Percentiles rank a stretch among this genome's conserved stretches.
Evolutionary conservation across 2,329 filamentous ascomycete genomes (phyloP).

Genomic region (Xylaria sp.): DNA sequence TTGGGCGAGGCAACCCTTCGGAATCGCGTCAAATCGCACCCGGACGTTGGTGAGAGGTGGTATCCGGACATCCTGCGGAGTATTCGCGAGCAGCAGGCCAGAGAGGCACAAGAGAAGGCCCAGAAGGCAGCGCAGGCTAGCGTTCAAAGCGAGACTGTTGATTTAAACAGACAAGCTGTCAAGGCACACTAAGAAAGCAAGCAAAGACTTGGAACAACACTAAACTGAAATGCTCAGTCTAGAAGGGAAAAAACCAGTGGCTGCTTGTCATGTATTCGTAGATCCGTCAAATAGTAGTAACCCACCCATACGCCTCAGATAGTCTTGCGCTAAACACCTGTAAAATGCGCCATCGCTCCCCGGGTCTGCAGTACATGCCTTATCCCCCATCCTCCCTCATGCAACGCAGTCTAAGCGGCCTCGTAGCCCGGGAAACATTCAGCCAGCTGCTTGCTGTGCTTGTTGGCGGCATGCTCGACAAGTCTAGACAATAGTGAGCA

Average conservation of each 20-base stretch:
- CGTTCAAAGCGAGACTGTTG: constrained; percentile 24
- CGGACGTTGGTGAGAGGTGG: constrained; percentile 84
- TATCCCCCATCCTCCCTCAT: background rate
- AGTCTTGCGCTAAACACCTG: constrained; percentile 24
- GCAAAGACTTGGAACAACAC: background rate
- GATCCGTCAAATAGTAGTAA: constrained; percentile 19
- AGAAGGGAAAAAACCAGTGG: background rate
- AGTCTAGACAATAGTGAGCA: constrained; percentile 52
- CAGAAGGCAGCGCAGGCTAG: constrained; percentile 4
- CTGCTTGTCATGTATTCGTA: constrained; percentile 26
- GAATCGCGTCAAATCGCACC: constrained; percentile 86
- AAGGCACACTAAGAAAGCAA: constrained; percentile 45
- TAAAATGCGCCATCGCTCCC: constrained; percentile 30
- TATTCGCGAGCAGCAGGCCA: constrained; percentile 64
- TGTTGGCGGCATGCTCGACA: constrained; percentile 74
- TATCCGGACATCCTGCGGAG: constrained; percentile 67
- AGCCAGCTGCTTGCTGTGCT: constrained; percentile 73
- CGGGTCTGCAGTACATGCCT: background rate
- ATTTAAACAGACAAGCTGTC: constrained; percentile 38
- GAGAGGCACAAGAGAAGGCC: constrained; percentile 43
- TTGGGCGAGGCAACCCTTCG: constrained; percentile 83
- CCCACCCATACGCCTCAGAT: constrained; percentile 23
- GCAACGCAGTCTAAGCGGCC: constrained; percentile 14
- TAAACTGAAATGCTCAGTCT: constrained; percentile 1
- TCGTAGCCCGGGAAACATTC: constrained; percentile 71